Conservation (phyloP, 148 eudicot species). For the Euryodendron excelsum region DNA sequence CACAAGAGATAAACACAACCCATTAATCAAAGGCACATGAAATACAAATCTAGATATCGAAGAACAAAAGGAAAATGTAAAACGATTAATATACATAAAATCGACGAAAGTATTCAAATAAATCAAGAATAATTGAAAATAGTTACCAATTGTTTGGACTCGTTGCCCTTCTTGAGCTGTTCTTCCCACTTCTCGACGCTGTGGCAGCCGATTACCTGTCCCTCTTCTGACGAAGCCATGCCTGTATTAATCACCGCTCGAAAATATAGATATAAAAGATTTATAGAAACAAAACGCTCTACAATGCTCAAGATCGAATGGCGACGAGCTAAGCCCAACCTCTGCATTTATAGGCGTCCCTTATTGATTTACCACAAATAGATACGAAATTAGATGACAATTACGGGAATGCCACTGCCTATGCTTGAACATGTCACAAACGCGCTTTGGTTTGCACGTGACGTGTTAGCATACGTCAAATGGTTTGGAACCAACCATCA, state of each 20-base stretch:
- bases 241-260: no score
- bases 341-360: no score
- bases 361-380: no score
- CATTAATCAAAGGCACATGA: not conserved
- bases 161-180: slow-evolving; percentile 24
- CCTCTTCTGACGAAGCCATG: slow-evolving; percentile 33
- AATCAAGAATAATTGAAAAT: not conserved
- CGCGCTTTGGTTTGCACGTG: not conserved
- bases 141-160: slow-evolving; percentile 34
- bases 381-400: no score
- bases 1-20: not conserved
- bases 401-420: no score
- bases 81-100: not conserved
- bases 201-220: slow-evolving; percentile 36
- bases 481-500: not conserved
- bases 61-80: not conserved
- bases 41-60: no score
- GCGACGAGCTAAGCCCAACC: no score
- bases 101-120: no score
- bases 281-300: no score
- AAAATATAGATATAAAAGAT: no score
- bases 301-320: no score
- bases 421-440: not conserved
- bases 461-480: not conserved
- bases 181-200: slow-evolving; percentile 30